Conservation (phyloP, 2,329 filamentous ascomycete genomes). For the Alternaria triticimaculans region DNA sequence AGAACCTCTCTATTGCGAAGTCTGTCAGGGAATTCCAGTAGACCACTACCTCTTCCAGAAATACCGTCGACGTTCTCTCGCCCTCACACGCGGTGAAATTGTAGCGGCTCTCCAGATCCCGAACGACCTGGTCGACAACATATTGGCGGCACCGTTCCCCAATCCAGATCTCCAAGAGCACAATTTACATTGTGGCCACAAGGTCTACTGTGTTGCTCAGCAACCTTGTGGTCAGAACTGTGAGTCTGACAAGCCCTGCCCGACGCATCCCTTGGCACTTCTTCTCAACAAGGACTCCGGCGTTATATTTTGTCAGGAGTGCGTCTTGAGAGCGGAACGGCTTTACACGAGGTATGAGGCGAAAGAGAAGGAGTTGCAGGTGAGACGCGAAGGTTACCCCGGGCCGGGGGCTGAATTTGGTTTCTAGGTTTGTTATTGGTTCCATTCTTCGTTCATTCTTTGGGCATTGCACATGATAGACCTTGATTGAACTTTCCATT, state of each 20-base stretch:
- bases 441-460: not conserved
- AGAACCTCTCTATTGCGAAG: slow-evolving; percentile 23
- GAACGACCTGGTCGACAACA: not conserved
- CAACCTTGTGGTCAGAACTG: slow-evolving; percentile 23
- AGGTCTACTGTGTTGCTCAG: slow-evolving; percentile 7
- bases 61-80: slow-evolving; percentile 11
- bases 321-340: slow-evolving; percentile 14
- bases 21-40: slow-evolving; percentile 20
- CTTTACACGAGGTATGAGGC: slow-evolving; percentile 15
- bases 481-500: no score
- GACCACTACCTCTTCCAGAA: not conserved
- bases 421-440: not conserved
- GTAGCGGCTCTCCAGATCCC: not conserved
- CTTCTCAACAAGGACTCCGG: slow-evolving; percentile 1
- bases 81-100: slow-evolving; percentile 14
- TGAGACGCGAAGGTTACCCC: not conserved
- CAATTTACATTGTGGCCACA: slow-evolving; percentile 20
- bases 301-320: slow-evolving; percentile 21
- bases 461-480: not conserved
- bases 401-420: not conserved
- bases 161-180: slow-evolving; percentile 2
- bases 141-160: slow-evolving; percentile 8
- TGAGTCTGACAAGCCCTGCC: not conserved
- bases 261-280: no score
- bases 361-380: not conserved